These are phyloP conservation scores for Podospora bellae-mahoneyi DNA, from an alignment of 495 filamentous ascomycete genomes.

Conservation along the genomic window DNA sequence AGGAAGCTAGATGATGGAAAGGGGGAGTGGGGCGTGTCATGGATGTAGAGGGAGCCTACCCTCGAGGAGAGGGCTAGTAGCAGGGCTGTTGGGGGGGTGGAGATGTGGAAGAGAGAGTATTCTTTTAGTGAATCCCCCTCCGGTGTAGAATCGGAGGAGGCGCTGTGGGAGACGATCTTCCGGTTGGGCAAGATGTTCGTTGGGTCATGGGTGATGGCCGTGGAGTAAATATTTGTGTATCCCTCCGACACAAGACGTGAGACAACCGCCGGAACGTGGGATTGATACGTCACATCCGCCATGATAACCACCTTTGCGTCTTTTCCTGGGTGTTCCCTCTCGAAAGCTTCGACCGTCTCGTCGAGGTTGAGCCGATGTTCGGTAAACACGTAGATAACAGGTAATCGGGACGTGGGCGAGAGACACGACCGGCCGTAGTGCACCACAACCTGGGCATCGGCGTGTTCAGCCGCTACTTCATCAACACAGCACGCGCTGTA, in stretches of 20 bases:
- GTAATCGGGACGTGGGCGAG: slow-evolving; percentile 81
- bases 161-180: slow-evolving; percentile 32
- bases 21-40: slow-evolving; percentile 50
- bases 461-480: slow-evolving; percentile 94
- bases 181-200: slow-evolving; percentile 85
- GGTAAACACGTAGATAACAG: slow-evolving; percentile 92
- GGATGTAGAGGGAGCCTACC: slow-evolving; percentile 72
- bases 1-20: slow-evolving; percentile 47
- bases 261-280: slow-evolving; percentile 59
- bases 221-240: slow-evolving; percentile 66
- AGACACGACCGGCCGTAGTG: slow-evolving; percentile 94
- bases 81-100: slow-evolving; percentile 75
- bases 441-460: slow-evolving; percentile 83
- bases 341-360: slow-evolving; percentile 59
- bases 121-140: slow-evolving; percentile 53
- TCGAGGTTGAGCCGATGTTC: slow-evolving; percentile 59
- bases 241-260: slow-evolving; percentile 53
- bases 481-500: slow-evolving; percentile 98
- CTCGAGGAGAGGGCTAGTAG: slow-evolving; percentile 85
- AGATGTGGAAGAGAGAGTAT: slow-evolving; percentile 86
- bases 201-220: slow-evolving; percentile 73
- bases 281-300: slow-evolving; percentile 83
- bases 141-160: slow-evolving; percentile 13
- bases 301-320: slow-evolving; percentile 69
- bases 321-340: slow-evolving; percentile 60